Conservation (phyloP, 768 basidiomycete species). For the Boletus rubropictus region DNA sequence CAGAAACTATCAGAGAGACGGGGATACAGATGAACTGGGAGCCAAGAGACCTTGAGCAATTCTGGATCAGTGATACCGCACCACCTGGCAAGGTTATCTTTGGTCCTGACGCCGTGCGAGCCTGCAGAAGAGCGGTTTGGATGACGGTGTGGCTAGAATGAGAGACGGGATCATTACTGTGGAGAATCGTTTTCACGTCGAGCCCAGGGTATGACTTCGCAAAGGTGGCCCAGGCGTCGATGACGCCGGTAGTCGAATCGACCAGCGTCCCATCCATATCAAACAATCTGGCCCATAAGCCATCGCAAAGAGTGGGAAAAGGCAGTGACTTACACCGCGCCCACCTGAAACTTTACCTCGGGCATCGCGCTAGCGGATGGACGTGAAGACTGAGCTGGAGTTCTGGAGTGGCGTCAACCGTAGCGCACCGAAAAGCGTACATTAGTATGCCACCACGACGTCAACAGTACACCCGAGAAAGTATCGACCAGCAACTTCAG, state of each 20-base stretch:
- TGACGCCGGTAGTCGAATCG: constrained; percentile 78
- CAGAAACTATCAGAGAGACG: constrained; percentile 3
- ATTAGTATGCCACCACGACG: constrained; percentile 66
- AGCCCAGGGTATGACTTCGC: constrained; percentile 61
- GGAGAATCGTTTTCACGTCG: constrained; percentile 55
- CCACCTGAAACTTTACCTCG: constrained; percentile 32
- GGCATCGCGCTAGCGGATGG: constrained; percentile 23
- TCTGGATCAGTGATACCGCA: constrained; percentile 64
- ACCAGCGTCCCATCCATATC: constrained; percentile 83
- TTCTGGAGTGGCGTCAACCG: too few species aligned
- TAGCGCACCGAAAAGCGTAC: background rate
- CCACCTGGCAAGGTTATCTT: constrained; percentile 70
- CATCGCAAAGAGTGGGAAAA: background rate
- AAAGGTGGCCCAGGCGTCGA: constrained; percentile 80
- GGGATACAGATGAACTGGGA: background rate
- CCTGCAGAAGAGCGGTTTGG: constrained; percentile 33
- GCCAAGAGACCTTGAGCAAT: constrained; percentile 55
- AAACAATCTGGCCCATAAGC: constrained; percentile 47
- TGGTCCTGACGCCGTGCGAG: constrained; percentile 78
- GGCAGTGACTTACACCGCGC: constrained; percentile 34
- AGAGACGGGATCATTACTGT: constrained; percentile 40
- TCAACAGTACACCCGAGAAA: constrained; percentile 72
- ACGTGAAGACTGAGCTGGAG: background rate
- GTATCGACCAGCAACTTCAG: constrained; percentile 84
- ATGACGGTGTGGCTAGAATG: background rate